Evolutionary conservation across 2,329 filamentous ascomycete species (phyloP).

Genomic region (Colletotrichum sp.): DNA sequence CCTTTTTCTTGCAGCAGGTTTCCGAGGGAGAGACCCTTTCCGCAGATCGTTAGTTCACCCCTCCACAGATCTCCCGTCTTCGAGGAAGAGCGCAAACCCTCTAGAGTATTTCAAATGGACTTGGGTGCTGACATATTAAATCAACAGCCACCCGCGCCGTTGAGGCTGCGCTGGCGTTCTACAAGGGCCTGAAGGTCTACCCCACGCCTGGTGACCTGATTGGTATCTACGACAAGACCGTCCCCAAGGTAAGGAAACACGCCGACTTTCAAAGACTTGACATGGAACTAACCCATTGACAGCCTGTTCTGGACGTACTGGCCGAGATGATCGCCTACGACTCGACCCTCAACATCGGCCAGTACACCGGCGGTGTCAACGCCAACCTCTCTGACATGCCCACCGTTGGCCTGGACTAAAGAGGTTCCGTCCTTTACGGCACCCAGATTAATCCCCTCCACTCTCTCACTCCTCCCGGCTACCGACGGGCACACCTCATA

Average conservation of each 20-base stretch:
- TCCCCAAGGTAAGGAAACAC: slow-evolving; percentile 76
- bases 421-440: neutral
- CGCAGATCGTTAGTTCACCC: slow-evolving; percentile 72
- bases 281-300: slow-evolving; percentile 24
- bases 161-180: slow-evolving; percentile 93
- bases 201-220: slow-evolving; percentile 92
- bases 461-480: neutral
- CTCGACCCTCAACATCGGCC: slow-evolving; percentile 68
- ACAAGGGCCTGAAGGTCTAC: slow-evolving; percentile 98
- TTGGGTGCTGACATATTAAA: neutral
- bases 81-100: neutral
- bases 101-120: neutral
- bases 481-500: neutral
- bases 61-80: neutral
- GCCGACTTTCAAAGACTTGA: neutral
- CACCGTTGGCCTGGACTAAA: slow-evolving; percentile 60
- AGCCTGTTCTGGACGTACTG: slow-evolving; percentile 93
- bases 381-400: slow-evolving; percentile 54
- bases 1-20: slow-evolving; percentile 96
- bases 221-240: slow-evolving; percentile 97
- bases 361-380: slow-evolving; percentile 32
- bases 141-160: slow-evolving; percentile 46
- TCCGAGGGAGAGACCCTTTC: slow-evolving; percentile 85
- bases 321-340: slow-evolving; percentile 98
- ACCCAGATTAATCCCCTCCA: slow-evolving; percentile 2